A percentile compares a stretch with the other conserved stretches of the same genome.
Conservation (phyloP, 192 early-diverging fungal species). For the Linnemannia zychae region DNA sequence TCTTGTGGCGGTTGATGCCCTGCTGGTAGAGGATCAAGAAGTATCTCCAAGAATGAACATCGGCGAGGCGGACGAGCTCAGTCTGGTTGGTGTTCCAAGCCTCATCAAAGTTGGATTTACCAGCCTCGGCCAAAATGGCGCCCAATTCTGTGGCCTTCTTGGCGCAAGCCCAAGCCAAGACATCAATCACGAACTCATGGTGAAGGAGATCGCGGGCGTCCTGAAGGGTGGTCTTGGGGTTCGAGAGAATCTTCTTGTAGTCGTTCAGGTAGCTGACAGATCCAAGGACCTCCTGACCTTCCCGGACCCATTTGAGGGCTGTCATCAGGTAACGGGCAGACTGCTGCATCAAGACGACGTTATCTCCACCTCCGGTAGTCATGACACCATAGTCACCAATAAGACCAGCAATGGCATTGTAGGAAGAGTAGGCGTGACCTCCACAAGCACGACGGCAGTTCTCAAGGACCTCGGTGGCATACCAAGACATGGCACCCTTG, state of each 20-base stretch:
- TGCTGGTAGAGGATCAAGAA: slow-evolving; percentile 34
- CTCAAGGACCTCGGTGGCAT: slow-evolving; percentile 62
- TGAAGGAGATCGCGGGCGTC: slow-evolving; percentile 32
- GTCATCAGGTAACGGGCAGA: slow-evolving; percentile 45
- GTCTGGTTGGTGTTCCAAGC: slow-evolving; percentile 52
- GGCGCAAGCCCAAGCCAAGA: slow-evolving; percentile 27
- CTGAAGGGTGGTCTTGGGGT: slow-evolving; percentile 23
- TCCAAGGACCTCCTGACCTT: slow-evolving; percentile 36
- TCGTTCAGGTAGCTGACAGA: slow-evolving; percentile 57
- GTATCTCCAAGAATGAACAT: slow-evolving; percentile 42
- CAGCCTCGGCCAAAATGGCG: slow-evolving; percentile 6
- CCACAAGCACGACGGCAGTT: slow-evolving; percentile 64
- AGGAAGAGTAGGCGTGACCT: slow-evolving; percentile 74
- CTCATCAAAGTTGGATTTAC: slow-evolving; percentile 19
- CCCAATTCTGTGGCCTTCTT: slow-evolving; percentile 31
- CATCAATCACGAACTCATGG: slow-evolving; percentile 33
- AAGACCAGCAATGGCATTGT: slow-evolving; percentile 69
- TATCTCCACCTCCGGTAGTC: slow-evolving; percentile 65
- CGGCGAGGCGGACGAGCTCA: slow-evolving; percentile 41
- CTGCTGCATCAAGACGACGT: slow-evolving; percentile 57
- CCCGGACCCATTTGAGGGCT: slow-evolving; percentile 19
- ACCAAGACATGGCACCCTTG: slow-evolving; percentile 65
- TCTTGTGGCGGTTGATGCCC: slow-evolving; percentile 20
- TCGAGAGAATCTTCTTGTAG: slow-evolving; percentile 15
- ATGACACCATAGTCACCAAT: slow-evolving; percentile 72